These are phyloP conservation scores for Baudoinia panamericana DNA, from an alignment of 495 filamentous ascomycete species.

Conservation along the genomic window DNA sequence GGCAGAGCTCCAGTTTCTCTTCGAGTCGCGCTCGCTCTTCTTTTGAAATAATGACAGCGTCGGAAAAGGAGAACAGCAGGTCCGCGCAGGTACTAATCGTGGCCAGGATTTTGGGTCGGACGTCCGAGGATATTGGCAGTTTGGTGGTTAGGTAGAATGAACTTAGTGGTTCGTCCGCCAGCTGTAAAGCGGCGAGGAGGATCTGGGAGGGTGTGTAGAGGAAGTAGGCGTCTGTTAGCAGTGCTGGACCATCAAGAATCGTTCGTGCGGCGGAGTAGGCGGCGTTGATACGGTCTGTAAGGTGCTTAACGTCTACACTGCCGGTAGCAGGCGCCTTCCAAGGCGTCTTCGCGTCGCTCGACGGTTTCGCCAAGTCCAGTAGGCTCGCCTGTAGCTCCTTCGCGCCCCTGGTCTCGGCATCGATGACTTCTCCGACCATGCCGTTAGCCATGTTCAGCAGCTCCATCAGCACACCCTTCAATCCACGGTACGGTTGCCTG, in stretches of 20 bases:
- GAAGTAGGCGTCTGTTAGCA: conserved; percentile 89
- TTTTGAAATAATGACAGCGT: conserved; percentile 24
- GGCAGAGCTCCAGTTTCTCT: conserved; percentile 54
- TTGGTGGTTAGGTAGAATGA: conserved; percentile 63
- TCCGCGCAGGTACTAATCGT: conserved; percentile 39
- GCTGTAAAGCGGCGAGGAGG: conserved; percentile 63
- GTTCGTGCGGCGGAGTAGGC: conserved; percentile 61
- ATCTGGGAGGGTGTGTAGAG: conserved; percentile 92
- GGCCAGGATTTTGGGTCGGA: conserved; percentile 35
- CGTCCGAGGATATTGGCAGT: conserved; percentile 30
- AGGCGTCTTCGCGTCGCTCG: conserved; percentile 4
- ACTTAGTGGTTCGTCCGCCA: conserved; percentile 60
- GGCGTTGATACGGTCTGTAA: conserved; percentile 41
- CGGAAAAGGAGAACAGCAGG: conserved; percentile 28
- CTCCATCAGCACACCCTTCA: conserved; percentile 80
- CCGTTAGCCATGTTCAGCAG: conserved; percentile 51
- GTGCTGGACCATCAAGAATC: conserved; percentile 61
- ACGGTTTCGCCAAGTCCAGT: conserved; percentile 20
- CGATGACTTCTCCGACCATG: conserved; percentile 32
- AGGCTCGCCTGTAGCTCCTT: conserved; percentile 31
- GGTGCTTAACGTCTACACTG: conserved; percentile 4
- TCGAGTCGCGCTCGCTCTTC: conserved; percentile 37
- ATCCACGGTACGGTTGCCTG: conserved; percentile 74
- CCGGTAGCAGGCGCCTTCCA: neutral
- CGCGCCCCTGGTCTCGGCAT: conserved; percentile 27